Base-by-base conservation (phyloP, 306 rosid species). In the Cucurbita maxima region DNA sequence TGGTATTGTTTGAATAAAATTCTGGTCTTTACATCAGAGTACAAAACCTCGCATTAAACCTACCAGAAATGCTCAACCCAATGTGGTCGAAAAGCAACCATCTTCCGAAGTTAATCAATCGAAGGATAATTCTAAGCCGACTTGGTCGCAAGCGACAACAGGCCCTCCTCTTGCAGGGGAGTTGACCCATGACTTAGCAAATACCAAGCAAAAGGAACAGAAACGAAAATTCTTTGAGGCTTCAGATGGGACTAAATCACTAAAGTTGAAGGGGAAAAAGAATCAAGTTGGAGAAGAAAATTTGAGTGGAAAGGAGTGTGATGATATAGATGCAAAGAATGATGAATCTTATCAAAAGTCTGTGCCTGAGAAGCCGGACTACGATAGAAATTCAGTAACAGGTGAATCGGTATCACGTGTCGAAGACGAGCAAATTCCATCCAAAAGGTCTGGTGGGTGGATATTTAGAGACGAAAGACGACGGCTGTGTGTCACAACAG, bases 391-490 rank as follows among this genome's bases (percentile, higher is more conserved):
- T 58, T 34, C 83, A 19, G 74, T 61, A 54, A 55, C 48, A 5
- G 81, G 68, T 76, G 82, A 76, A 72, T 59, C 86, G 77, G 34
- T 44, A 56, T 75, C 20, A 12, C 68, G 63, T 48, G 54, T 25
- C 5, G 75, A 76, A 55, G 73, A 76, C 61, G 62, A 62, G 71
- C 72, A 47, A 41, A 50, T 52, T 64, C 40, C 74, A n/a, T 64
- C 64, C 79, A 83, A 77, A 74, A 72, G 79, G 57, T 88, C 86
- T 61, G 80, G 84, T 58, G 79, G 73, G 8, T 84, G 96, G 93
- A 81, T 83, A 74, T 79, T 86, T 73, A 90, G 87, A 53, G 85
- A 82, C 60, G 89, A 79, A 76, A 51, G 47, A 52, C 79, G 83
- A 76, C 79, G 43, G 36, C 58, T 82, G 60, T 92, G 92, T 71